Percentiles rank a stretch among this genome's conserved stretches.
Conservation (phyloP, 1,139 yeast species). For the Protomyces lactucae-debilis region DNA sequence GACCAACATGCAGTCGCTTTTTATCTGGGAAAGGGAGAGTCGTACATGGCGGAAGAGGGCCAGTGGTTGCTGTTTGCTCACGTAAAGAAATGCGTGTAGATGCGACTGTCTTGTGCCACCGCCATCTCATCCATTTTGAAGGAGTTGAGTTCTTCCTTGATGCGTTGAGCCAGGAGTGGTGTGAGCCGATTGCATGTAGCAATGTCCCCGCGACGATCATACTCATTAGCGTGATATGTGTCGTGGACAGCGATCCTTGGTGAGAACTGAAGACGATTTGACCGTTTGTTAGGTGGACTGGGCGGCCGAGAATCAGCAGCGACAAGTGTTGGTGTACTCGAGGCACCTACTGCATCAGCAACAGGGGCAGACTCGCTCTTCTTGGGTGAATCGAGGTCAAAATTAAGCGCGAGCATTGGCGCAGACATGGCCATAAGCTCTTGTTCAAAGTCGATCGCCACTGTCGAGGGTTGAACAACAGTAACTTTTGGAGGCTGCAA, state of each 20-base stretch:
- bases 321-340: neutral
- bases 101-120: constrained; percentile 43
- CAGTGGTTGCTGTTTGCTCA: neutral
- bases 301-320: neutral
- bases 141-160: constrained; percentile 77
- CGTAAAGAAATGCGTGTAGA: constrained; percentile 18
- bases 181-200: constrained; percentile 93
- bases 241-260: constrained; percentile 80
- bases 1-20: neutral
- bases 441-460: neutral
- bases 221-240: constrained; percentile 76
- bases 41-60: neutral
- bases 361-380: neutral
- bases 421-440: neutral
- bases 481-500: neutral
- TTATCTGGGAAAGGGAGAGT: neutral
- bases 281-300: neutral
- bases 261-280: constrained; percentile 55
- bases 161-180: constrained; percentile 79
- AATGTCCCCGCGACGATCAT: constrained; percentile 88
- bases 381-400: neutral
- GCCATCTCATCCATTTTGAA: constrained; percentile 70
- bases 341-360: neutral
- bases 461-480: neutral
- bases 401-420: neutral